Conservation (phyloP, 2,329 filamentous ascomycete species). For the Sporothrix protearum region DNA sequence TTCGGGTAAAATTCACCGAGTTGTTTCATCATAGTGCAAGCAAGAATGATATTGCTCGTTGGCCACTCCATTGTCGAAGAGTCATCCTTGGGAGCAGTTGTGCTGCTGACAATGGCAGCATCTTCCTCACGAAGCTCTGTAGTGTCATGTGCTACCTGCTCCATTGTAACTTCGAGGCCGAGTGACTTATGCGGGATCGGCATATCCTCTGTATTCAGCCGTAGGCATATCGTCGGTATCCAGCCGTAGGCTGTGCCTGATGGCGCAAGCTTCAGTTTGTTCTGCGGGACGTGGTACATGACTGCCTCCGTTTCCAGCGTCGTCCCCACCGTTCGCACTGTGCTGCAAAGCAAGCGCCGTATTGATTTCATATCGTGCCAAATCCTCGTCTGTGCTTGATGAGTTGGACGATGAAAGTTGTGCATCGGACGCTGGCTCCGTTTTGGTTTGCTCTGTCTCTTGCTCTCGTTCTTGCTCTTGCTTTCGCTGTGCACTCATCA, state of each 20-base stretch:
- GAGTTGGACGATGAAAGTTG: background rate
- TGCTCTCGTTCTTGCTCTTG: background rate
- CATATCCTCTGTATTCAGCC: background rate
- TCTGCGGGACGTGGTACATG: background rate
- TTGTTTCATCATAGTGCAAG: background rate
- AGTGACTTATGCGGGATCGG: background rate
- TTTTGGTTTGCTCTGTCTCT: background rate
- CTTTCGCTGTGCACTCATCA: background rate
- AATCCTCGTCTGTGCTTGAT: conserved; percentile 8
- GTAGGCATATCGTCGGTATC: too few relatives aligned
- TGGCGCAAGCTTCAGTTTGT: background rate
- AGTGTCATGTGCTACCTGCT: background rate
- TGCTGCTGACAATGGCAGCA: background rate
- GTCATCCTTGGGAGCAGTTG: background rate
- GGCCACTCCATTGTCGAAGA: background rate
- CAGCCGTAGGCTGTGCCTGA: background rate
- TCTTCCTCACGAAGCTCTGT: too few relatives aligned
- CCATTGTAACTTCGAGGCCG: background rate
- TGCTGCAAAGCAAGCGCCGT: background rate
- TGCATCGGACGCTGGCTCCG: background rate
- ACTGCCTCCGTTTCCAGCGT: background rate
- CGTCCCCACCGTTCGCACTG: background rate
- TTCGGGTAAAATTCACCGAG: background rate
- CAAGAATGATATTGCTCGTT: background rate
- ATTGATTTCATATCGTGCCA: conserved; percentile 3